phyloP scores from a whole-genome alignment of 768 basidiomycete genomes.

The Udeniomyces megalosporus region DNA sequence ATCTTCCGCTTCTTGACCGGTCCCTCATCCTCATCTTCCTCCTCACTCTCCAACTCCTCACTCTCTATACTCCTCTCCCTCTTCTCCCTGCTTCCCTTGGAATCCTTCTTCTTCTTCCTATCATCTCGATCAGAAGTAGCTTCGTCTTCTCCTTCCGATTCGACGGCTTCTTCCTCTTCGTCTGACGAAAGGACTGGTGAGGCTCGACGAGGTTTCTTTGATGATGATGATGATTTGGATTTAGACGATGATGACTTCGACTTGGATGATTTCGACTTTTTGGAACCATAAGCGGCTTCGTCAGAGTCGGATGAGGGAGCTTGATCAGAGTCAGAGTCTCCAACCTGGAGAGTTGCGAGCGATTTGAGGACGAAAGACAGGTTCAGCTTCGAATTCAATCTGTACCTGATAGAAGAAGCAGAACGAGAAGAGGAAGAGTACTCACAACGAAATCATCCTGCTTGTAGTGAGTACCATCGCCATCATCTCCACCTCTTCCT shows the following conservation, averaged over 20 bases:
- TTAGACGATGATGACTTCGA: not conserved
- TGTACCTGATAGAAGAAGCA: not conserved
- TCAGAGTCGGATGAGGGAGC: not conserved
- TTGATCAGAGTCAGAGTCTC: not conserved
- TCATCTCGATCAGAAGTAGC: not conserved
- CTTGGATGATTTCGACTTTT: not conserved
- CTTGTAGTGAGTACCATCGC: constrained; percentile 6
- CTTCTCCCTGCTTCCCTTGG: not conserved
- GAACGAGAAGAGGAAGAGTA: not conserved
- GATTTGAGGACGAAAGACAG: not conserved
- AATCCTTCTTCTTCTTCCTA: not conserved
- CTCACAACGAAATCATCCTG: constrained; percentile 15
- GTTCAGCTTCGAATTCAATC: too few relatives aligned
- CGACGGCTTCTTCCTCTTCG: constrained; percentile 4
- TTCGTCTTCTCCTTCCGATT: not conserved
- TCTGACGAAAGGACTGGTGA: constrained; percentile 9
- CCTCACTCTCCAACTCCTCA: constrained; percentile 8
- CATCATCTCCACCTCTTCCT: not conserved
- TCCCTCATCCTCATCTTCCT: constrained; percentile 2
- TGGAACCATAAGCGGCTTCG: not conserved
- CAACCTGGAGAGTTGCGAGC: not conserved
- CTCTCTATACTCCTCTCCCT: constrained; percentile 5
- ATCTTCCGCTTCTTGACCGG: constrained; percentile 10
- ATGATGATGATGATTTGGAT: not conserved
- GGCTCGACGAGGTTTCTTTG: not conserved